Evolutionary conservation across 176 grass and related monocot genomes (phyloP).

Genomic region (Rhynchospora tenuis): DNA sequence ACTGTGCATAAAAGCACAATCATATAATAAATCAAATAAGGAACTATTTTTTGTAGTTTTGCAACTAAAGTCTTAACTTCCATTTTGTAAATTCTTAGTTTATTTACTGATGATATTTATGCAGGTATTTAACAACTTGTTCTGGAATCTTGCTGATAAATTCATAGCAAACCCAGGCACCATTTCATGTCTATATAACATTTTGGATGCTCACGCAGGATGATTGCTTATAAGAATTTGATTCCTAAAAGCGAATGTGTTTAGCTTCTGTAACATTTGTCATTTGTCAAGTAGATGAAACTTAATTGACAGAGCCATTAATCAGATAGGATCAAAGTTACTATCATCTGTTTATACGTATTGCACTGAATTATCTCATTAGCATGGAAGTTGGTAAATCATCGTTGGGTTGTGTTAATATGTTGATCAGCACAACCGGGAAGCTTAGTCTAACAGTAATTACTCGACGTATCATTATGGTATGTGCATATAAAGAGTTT

Average conservation of each 20-base stretch:
- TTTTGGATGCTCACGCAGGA: conserved; percentile 7
- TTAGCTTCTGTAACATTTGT: not conserved
- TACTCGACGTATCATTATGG: not conserved
- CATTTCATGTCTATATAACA: conserved; percentile 22
- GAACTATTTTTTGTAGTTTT: not conserved
- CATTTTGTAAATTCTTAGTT: not conserved
- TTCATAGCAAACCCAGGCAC: not conserved
- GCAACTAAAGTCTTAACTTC: not conserved
- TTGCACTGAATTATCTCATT: not conserved
- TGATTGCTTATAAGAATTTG: conserved; percentile 9
- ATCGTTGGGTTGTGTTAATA: not conserved
- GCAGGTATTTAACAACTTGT: conserved; percentile 12
- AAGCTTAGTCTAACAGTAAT: not conserved
- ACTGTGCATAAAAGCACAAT: not conserved
- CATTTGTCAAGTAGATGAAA: not conserved
- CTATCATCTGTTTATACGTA: not conserved
- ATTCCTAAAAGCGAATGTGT: not conserved
- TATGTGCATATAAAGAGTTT: not conserved
- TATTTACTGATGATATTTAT: conserved; percentile 15
- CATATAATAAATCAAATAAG: not conserved
- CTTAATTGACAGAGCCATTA: not conserved
- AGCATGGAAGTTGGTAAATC: not conserved
- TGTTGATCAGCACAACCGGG: not conserved
- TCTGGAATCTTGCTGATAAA: conserved; percentile 1
- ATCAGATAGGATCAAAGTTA: not conserved